Percentiles rank a stretch among this genome's conserved stretches.
Conservation (phyloP, 176 grass and related monocot species). For the Carex parvula region DNA sequence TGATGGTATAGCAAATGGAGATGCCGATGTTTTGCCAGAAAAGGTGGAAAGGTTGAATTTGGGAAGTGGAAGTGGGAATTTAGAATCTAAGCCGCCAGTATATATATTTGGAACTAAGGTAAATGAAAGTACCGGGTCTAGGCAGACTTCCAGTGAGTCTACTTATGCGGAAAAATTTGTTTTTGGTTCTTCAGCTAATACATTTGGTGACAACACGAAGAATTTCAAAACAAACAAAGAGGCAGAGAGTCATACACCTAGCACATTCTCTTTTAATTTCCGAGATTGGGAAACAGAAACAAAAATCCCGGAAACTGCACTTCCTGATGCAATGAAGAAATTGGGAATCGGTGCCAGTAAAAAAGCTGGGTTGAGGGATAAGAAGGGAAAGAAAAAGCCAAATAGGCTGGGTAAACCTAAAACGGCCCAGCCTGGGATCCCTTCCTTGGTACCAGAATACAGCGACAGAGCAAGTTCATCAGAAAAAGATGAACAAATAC, state of each 20-base stretch:
- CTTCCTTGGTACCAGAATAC: slow-evolving; percentile 31
- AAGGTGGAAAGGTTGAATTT: slow-evolving; percentile 56
- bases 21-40: slow-evolving; percentile 35
- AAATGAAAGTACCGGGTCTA: slow-evolving; percentile 37
- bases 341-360: slow-evolving; percentile 48
- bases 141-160: slow-evolving; percentile 29
- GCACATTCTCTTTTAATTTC: slow-evolving; percentile 34
- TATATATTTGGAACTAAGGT: slow-evolving; percentile 53
- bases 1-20: background rate
- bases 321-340: slow-evolving; percentile 57
- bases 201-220: slow-evolving; percentile 21
- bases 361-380: slow-evolving; percentile 44
- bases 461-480: slow-evolving; percentile 13
- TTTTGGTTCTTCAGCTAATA: slow-evolving; percentile 19
- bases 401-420: slow-evolving; percentile 41
- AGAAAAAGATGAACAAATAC: slow-evolving; percentile 20
- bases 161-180: slow-evolving; percentile 25
- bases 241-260: slow-evolving; percentile 14
- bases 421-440: slow-evolving; percentile 24
- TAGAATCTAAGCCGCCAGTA: slow-evolving; percentile 29
- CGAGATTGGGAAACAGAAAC: slow-evolving; percentile 16
- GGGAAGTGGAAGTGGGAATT: slow-evolving; percentile 34
- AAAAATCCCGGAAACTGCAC: slow-evolving; percentile 34
- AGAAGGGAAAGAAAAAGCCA: slow-evolving; percentile 53
- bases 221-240: slow-evolving; percentile 16